Conservation (phyloP, 2,329 filamentous ascomycete genomes). For the Colletotrichum cereale region DNA sequence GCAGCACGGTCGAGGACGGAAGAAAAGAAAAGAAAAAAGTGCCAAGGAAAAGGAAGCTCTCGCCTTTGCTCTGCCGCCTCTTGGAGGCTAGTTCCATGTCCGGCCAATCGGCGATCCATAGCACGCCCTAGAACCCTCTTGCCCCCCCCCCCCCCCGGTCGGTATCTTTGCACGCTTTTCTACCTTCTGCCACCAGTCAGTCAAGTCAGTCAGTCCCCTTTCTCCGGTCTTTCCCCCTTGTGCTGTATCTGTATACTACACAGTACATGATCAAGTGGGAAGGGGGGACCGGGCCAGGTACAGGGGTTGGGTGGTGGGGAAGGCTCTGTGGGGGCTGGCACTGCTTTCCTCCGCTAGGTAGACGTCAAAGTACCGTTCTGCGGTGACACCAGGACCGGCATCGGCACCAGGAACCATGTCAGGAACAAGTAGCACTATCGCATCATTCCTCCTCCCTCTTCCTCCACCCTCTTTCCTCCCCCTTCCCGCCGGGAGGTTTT, state of each 20-base stretch:
- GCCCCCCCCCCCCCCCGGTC: conserved; percentile 11
- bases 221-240: background rate
- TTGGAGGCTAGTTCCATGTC: conserved; percentile 20
- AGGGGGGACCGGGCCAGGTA: conserved; percentile 16
- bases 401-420: background rate
- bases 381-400: background rate
- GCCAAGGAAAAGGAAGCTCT: background rate
- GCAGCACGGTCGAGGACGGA: background rate
- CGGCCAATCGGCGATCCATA: conserved; percentile 37
- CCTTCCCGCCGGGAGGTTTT: background rate
- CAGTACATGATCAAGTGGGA: conserved; percentile 9
- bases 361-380: conserved; percentile 5
- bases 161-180: conserved; percentile 21
- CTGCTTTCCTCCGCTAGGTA: background rate
- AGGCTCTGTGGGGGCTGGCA: background rate
- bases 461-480: background rate
- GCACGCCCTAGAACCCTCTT: conserved; percentile 6
- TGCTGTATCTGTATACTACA: background rate
- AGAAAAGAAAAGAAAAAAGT: background rate
- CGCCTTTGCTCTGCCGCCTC: background rate
- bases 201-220: background rate
- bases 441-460: background rate
- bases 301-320: background rate
- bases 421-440: background rate
- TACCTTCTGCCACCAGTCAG: background rate